phyloP scores from a whole-genome alignment of 2,329 filamentous ascomycete genomes.

The Colletotrichum destructivum region DNA sequence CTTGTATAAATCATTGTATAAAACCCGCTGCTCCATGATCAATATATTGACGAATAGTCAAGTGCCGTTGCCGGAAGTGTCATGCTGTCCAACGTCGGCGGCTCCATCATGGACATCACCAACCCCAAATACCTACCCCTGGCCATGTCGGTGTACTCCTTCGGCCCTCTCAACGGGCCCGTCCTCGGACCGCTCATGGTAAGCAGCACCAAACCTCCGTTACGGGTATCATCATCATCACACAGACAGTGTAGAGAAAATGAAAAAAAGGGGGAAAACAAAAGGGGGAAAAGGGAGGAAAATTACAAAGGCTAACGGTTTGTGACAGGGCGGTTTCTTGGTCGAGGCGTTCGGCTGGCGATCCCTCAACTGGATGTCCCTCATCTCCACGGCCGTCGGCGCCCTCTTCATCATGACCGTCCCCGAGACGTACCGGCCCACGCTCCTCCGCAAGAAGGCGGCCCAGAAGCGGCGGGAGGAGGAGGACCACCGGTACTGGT shows the following conservation, averaged over 20 bases:
- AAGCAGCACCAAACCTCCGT: neutral
- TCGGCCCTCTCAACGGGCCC: slow-evolving; percentile 75
- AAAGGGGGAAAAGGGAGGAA: too few species aligned
- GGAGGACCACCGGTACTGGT: slow-evolving; percentile 67
- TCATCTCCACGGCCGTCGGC: slow-evolving; percentile 68
- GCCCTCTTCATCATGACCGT: slow-evolving; percentile 64
- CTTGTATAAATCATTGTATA: too few species aligned
- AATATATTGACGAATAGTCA: slow-evolving; percentile 49
- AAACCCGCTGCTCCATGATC: too few species aligned
- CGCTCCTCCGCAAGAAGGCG: slow-evolving; percentile 66
- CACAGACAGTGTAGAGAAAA: too few species aligned
- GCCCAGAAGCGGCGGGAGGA: slow-evolving; percentile 63
- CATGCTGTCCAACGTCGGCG: slow-evolving; percentile 75
- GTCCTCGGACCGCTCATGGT: slow-evolving; percentile 50
- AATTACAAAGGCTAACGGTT: neutral
- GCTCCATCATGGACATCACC: slow-evolving; percentile 74
- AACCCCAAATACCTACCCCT: slow-evolving; percentile 72
- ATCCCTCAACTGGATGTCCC: slow-evolving; percentile 73
- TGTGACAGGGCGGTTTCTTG: slow-evolving; percentile 65
- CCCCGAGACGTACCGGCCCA: slow-evolving; percentile 70
- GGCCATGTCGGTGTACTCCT: slow-evolving; percentile 74
- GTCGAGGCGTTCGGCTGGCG: slow-evolving; percentile 73
- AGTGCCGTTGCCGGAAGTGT: slow-evolving; percentile 73
- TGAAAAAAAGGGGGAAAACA: too few species aligned
- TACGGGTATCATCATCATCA: too few species aligned